A percentile compares a stretch with the other conserved stretches of the same genome.
Conservation (phyloP, 164 flowering plant species). For the Vitis vinifera region ASM3070453v1 NC_081809.1:24888001-24888500, state of each 20-base stretch:
- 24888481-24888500: neutral
- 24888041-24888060: slow-evolving; percentile 71
- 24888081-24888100: slow-evolving; percentile 87
- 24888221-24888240: neutral
- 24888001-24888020: slow-evolving; percentile 82
- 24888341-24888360: neutral
- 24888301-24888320: neutral
- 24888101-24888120: slow-evolving; percentile 64
- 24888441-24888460: neutral
- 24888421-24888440: neutral
- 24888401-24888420: neutral
- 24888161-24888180: neutral
- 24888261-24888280: neutral
- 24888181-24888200: no score
- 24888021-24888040: slow-evolving; percentile 86
- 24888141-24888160: neutral
- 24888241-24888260: neutral
- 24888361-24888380: neutral
- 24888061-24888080: slow-evolving; percentile 85
- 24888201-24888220: no score
- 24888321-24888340: neutral
- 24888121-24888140: neutral
- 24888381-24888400: neutral
- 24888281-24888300: neutral
- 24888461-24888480: neutral